Evolutionary conservation across 2,329 filamentous ascomycete species (phyloP).

Genomic region (Alternaria metachromatica): DNA sequence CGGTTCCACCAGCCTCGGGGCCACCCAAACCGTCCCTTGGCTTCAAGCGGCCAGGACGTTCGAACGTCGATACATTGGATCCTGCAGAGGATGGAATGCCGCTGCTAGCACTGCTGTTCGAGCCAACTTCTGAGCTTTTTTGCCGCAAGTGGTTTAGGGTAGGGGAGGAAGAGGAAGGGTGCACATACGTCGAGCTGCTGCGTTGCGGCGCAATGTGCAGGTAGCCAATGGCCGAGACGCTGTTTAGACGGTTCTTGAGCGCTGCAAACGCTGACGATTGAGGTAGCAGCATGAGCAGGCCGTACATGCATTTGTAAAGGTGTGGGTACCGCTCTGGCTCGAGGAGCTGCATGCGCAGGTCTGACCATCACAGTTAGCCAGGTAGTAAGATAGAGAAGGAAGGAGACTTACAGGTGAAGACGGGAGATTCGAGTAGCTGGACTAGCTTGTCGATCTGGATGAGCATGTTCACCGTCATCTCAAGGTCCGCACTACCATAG

Average conservation of each 20-base stretch:
- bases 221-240: constrained; percentile 95
- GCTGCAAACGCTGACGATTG: constrained; percentile 97
- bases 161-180: constrained; percentile 38
- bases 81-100: constrained; percentile 30
- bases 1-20: constrained; percentile 72
- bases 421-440: constrained; percentile 93
- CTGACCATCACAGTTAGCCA: constrained; percentile 54
- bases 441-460: constrained; percentile 99
- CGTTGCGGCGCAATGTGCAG: constrained; percentile 77
- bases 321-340: constrained; percentile 95
- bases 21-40: constrained; percentile 55
- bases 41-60: constrained; percentile 72
- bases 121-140: constrained; percentile 51
- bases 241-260: constrained; percentile 94
- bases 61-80: constrained; percentile 50
- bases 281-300: constrained; percentile 95
- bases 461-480: constrained; percentile 98
- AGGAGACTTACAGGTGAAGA: constrained; percentile 82
- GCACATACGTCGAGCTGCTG: constrained; percentile 72
- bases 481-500: constrained; percentile 79
- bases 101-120: constrained; percentile 33
- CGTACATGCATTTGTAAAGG: constrained; percentile 97
- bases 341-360: constrained; percentile 90
- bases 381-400: constrained; percentile 9
- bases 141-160: constrained; percentile 50